Evolutionary conservation across 495 filamentous ascomycete genomes (phyloP), one percentile per base, ranked within the genome.

Genomic region (Xylaria castorea): DNA sequence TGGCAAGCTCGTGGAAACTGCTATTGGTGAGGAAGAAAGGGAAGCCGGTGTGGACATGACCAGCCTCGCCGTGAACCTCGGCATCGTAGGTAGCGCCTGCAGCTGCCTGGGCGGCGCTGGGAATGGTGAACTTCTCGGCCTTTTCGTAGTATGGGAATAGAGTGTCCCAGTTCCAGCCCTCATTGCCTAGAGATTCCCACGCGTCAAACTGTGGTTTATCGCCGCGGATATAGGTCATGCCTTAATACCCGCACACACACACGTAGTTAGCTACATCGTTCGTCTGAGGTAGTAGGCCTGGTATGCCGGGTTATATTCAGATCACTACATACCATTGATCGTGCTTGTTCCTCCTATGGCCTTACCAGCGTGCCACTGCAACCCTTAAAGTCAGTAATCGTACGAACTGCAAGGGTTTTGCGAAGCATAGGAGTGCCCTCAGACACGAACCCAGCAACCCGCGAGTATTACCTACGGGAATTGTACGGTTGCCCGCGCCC

Each of bases 101-200:
- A 18, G 71, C 79, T 20, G 76, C 46, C 63, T 87, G 84, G 8
- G 81, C 78, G n/a, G 69, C 36, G 22, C 77, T 81, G 0, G 87
- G 85, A 0, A 81, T 42, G 3, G 79, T 79, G 22, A 84, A 83
- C 7, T 73, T 58, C 25, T 86, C 81, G 32, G 81, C 82, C 75
- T 85, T 86, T 63, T 83, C 82, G 48, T 87, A 87, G 73, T 82
- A 83, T 0, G 73, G 71, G 61, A 76, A 78, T 8, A 82, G 36
- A 0, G 71, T 69, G 0, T 89, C 80, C 88, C 89, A 91, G n/a
- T 83, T 85, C 89, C 89, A 91, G 16, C 87, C 85, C 16, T 79
- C 75, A 36, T 85, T 86, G 3, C 89, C 89, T 18, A 89, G 83
- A 18, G 82, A 80, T 58, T 86, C 86, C 90, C 90, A 91, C 38